phyloP scores from a whole-genome alignment of 2,329 filamentous ascomycete species.

The Talaromyces sp. region DNA sequence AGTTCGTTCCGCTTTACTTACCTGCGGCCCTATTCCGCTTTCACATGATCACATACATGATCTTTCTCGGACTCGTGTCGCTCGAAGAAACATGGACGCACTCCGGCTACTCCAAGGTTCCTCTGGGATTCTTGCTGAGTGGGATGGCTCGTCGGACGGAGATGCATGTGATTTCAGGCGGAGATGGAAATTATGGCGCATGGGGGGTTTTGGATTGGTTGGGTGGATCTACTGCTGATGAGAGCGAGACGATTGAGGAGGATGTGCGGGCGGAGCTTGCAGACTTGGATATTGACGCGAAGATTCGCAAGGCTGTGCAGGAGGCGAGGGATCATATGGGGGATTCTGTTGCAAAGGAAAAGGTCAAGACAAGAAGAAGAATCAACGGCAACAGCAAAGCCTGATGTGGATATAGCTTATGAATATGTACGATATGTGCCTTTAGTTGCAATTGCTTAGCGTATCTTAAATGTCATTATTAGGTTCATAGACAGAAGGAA shows the following conservation, averaged over 20 bases:
- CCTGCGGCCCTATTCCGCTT: slow-evolving; percentile 57
- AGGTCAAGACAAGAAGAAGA: slow-evolving; percentile 14
- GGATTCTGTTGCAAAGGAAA: slow-evolving; percentile 17
- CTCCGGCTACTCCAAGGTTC: slow-evolving; percentile 58
- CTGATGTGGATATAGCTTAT: background rate
- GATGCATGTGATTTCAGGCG: slow-evolving; percentile 50
- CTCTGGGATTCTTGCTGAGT: slow-evolving; percentile 55
- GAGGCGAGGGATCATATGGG: slow-evolving; percentile 28
- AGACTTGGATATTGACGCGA: slow-evolving; percentile 33
- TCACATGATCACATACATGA: slow-evolving; percentile 58
- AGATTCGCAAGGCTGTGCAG: slow-evolving; percentile 31
- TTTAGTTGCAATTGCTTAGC: background rate
- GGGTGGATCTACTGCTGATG: slow-evolving; percentile 39
- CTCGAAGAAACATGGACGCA: slow-evolving; percentile 60
- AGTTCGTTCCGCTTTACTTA: slow-evolving; percentile 56
- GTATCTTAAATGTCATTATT: background rate
- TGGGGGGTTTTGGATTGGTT: slow-evolving; percentile 48
- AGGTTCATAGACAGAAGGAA: slow-evolving; percentile 1
- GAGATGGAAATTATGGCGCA: slow-evolving; percentile 45
- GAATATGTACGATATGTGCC: background rate
- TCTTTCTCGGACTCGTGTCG: slow-evolving; percentile 54
- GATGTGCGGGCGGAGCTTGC: slow-evolving; percentile 45
- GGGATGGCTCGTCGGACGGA: slow-evolving; percentile 59
- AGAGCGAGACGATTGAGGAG: slow-evolving; percentile 43
- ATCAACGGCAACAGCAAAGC: background rate